phyloP scores from a whole-genome alignment of 306 rosid genomes.

The Betula pendula region DNA sequence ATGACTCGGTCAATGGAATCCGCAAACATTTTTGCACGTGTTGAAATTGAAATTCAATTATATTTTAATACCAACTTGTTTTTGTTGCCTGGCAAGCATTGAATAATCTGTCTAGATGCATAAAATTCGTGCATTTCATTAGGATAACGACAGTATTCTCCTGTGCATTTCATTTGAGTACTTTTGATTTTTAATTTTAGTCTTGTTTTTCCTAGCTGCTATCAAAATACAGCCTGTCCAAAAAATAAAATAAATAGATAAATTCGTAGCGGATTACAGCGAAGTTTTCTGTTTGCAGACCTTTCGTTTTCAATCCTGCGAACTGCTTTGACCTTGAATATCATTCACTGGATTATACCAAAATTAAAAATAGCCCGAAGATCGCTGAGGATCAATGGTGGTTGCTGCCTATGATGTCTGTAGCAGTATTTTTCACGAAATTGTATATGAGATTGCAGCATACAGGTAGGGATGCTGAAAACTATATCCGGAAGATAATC shows the following conservation, averaged over 20 bases:
- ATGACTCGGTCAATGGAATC: constrained; percentile 1
- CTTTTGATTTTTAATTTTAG: too few relatives aligned
- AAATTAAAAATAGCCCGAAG: constrained; percentile 13
- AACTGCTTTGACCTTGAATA: constrained; percentile 17
- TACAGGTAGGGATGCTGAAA: too few relatives aligned
- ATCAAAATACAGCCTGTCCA: background rate
- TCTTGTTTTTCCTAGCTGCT: background rate
- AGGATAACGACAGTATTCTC: background rate
- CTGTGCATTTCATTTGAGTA: background rate
- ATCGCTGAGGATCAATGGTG: constrained; percentile 21
- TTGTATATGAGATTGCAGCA: too few relatives aligned
- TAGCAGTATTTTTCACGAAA: too few relatives aligned
- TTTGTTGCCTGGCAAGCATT: background rate
- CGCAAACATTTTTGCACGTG: constrained; percentile 20
- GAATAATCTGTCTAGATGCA: too few relatives aligned
- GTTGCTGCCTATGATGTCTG: background rate
- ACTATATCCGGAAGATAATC: background rate
- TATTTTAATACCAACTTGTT: background rate
- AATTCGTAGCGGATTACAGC: background rate
- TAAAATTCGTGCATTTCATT: background rate
- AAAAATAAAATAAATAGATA: background rate
- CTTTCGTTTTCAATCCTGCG: constrained; percentile 6
- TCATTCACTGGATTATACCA: background rate
- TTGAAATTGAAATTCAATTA: background rate
- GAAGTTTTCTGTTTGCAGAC: background rate